Evolutionary conservation across 306 rosid species (phyloP).

Genomic region (Sophora flavescens): DNA sequence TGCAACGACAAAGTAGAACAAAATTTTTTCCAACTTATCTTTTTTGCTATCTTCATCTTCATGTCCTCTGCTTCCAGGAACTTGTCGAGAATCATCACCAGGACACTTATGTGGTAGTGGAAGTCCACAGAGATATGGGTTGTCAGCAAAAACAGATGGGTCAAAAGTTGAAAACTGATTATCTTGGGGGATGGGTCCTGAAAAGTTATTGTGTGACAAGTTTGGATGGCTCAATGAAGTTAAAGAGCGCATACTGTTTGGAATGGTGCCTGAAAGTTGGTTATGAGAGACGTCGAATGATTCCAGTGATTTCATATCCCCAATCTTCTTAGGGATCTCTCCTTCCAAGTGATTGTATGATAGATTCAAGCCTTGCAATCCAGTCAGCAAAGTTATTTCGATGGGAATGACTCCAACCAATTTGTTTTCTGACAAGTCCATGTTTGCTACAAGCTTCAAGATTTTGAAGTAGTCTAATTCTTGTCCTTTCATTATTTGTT

Average conservation of each 20-base stretch:
- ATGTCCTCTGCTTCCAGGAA: not conserved
- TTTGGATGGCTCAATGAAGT: not conserved
- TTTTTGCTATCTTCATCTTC: constrained; percentile 4
- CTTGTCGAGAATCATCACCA: not conserved
- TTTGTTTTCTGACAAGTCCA: not conserved
- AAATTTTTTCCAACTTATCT: constrained; percentile 5
- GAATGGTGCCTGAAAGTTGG: not conserved
- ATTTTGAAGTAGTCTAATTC: too few species aligned
- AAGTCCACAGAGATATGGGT: not conserved
- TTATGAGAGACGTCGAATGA: not conserved
- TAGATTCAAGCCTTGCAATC: not conserved
- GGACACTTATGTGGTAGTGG: not conserved
- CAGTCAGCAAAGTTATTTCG: not conserved
- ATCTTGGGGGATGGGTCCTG: not conserved
- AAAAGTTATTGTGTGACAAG: not conserved
- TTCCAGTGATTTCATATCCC: not conserved
- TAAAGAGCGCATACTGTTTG: not conserved
- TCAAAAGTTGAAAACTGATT: not conserved
- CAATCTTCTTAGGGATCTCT: constrained; percentile 8
- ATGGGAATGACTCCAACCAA: not conserved
- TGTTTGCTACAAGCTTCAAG: too few species aligned
- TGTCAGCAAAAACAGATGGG: not conserved
- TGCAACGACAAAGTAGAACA: constrained; percentile 36
- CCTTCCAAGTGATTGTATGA: not conserved
- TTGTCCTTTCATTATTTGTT: too few species aligned